These are phyloP conservation scores for Apiospora pterosperma DNA, from an alignment of 2,329 filamentous ascomycete species.

Conservation along the genomic window DNA sequence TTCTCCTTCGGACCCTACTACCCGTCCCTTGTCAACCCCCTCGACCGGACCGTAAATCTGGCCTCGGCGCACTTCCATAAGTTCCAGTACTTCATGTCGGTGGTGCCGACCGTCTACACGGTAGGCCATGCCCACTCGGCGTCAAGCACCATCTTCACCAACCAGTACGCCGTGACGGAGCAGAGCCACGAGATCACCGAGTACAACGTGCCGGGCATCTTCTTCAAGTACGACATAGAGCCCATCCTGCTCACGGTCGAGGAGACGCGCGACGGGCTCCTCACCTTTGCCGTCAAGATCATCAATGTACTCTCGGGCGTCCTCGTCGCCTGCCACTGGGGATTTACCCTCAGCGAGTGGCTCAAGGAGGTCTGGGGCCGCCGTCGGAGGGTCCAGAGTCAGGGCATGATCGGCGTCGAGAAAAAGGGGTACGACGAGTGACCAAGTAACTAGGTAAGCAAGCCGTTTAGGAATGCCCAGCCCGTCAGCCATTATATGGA, in stretches of 20 bases:
- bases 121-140: slow-evolving; percentile 41
- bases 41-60: slow-evolving; percentile 82
- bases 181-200: slow-evolving; percentile 72
- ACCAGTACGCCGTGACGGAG: slow-evolving; percentile 96
- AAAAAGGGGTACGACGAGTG: slow-evolving; percentile 36
- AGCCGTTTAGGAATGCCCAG: not conserved
- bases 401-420: slow-evolving; percentile 46
- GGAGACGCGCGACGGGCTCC: slow-evolving; percentile 72
- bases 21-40: slow-evolving; percentile 86
- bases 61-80: slow-evolving; percentile 83
- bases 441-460: not conserved
- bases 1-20: slow-evolving; percentile 97
- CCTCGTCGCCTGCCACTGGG: slow-evolving; percentile 90
- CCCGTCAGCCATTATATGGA: not conserved
- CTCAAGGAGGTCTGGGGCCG: slow-evolving; percentile 52
- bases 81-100: slow-evolving; percentile 95
- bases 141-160: slow-evolving; percentile 73
- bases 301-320: slow-evolving; percentile 91
- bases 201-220: slow-evolving; percentile 77
- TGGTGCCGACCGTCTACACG: slow-evolving; percentile 93
- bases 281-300: slow-evolving; percentile 74
- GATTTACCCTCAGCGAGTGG: slow-evolving; percentile 83
- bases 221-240: slow-evolving; percentile 99
- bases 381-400: slow-evolving; percentile 39
- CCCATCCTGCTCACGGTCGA: slow-evolving; percentile 84